These are phyloP conservation scores for Sporisorium iseilematis-ciliati DNA, from an alignment of 1,284 basidiomycete genomes.

Conservation along the genomic window DNA sequence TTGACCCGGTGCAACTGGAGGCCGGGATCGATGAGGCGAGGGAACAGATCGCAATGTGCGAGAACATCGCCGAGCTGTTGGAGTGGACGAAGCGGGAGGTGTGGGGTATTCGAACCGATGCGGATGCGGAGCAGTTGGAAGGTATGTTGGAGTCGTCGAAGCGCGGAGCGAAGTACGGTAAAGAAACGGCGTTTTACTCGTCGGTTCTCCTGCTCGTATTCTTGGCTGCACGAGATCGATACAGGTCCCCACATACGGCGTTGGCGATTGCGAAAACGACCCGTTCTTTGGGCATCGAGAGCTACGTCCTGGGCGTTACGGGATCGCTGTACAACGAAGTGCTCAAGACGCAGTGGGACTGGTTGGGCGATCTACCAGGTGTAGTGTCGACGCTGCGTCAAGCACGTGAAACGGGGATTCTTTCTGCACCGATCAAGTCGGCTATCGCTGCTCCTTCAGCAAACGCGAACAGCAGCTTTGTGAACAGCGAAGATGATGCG, in stretches of 20 bases:
- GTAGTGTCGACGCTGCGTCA: conserved; percentile 27
- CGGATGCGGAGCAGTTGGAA: not conserved
- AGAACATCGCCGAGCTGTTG: conserved; percentile 43
- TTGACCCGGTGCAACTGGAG: conserved; percentile 40
- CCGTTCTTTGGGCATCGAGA: conserved; percentile 50
- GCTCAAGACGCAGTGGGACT: conserved; percentile 60
- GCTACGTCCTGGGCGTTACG: conserved; percentile 63
- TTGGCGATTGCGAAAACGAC: conserved; percentile 46
- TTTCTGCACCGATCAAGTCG: conserved; percentile 19
- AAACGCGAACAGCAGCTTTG: not conserved
- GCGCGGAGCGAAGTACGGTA: conserved; percentile 41
- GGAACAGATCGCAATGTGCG: conserved; percentile 43
- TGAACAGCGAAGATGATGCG: conserved; percentile 34
- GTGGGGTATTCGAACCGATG: conserved; percentile 30
- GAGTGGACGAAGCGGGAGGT: conserved; percentile 47
- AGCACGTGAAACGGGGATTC: conserved; percentile 49
- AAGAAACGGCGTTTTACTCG: conserved; percentile 58
- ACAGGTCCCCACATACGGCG: conserved; percentile 54
- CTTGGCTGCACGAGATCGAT: conserved; percentile 56
- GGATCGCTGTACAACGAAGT: conserved; percentile 60
- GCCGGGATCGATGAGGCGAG: conserved; percentile 52
- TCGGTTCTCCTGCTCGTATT: conserved; percentile 63
- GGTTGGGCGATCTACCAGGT: conserved; percentile 50
- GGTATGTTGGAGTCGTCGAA: not conserved
- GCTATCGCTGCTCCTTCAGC: not conserved